phyloP scores from a whole-genome alignment of 257 asterid genomes.

The Henckelia pumila region DNA sequence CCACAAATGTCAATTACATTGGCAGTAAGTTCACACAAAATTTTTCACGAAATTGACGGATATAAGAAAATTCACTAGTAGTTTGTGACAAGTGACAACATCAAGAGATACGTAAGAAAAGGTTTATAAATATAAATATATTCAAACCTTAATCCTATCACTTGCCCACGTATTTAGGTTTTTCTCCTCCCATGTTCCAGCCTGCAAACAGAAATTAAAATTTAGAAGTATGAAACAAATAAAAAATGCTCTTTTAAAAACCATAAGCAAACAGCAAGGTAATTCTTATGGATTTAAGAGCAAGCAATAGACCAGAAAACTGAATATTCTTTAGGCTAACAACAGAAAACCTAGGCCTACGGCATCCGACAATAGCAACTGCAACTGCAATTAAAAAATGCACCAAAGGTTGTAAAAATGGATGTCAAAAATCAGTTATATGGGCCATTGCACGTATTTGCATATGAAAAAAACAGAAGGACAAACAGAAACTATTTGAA shows the following conservation, averaged over 20 bases:
- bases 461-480: not conserved
- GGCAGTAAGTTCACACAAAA: not conserved
- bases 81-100: not conserved
- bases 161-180: constrained; percentile 50
- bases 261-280: not conserved
- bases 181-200: constrained; percentile 67
- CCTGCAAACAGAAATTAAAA: constrained; percentile 34
- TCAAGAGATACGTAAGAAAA: not conserved
- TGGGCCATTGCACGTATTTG: not conserved
- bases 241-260: not conserved
- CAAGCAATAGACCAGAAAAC: not conserved
- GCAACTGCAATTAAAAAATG: not conserved
- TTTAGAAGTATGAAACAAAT: not conserved
- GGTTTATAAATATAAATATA: not conserved
- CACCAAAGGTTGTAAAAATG: not conserved
- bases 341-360: not conserved
- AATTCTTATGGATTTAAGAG: not conserved
- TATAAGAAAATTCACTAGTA: no score
- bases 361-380: not conserved
- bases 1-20: not conserved
- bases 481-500: no score
- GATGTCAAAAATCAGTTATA: no score
- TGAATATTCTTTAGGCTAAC: not conserved
- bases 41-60: not conserved
- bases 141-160: constrained; percentile 47